A percentile compares a stretch with the other conserved stretches of the same genome.
Evolutionary conservation across 371 early-diverging fungal species (phyloP).

Genomic region (Cokeromyces recurvatus): DNA sequence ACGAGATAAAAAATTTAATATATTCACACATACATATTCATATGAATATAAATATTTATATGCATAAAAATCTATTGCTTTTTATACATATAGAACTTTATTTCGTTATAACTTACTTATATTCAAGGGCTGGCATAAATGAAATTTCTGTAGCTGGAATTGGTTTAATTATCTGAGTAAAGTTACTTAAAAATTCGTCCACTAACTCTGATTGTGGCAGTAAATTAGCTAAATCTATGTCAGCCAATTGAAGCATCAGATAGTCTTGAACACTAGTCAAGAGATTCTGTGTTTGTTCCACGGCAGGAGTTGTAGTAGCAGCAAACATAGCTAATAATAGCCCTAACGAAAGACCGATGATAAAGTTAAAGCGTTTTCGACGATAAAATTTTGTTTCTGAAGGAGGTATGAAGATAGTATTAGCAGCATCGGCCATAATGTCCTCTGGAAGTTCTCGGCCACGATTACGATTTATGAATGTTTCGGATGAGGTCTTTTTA

Average conservation of each 20-base stretch:
- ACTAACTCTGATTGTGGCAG: constrained; percentile 66
- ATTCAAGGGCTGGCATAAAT: constrained; percentile 45
- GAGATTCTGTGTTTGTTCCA: constrained; percentile 17
- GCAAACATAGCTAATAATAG: constrained; percentile 24
- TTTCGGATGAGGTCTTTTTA: no score
- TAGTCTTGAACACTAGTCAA: constrained; percentile 44
- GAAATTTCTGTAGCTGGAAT: constrained; percentile 40
- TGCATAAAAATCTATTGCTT: no score
- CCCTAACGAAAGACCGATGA: constrained; percentile 29
- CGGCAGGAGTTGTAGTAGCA: constrained; percentile 34
- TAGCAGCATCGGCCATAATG: constrained; percentile 9
- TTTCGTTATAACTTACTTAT: constrained; percentile 22
- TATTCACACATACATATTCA: no score
- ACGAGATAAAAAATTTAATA: not conserved
- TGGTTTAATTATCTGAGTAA: constrained; percentile 53
- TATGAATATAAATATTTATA: no score
- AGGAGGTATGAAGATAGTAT: not conserved
- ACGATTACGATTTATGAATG: no score
- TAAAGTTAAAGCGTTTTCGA: constrained; percentile 35
- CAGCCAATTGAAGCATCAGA: constrained; percentile 40
- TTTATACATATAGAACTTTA: no score
- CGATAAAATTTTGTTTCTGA: constrained; percentile 20
- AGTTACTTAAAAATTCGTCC: constrained; percentile 65
- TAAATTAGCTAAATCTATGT: constrained; percentile 60
- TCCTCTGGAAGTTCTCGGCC: no score